Conservation (phyloP, 2,329 filamentous ascomycete species). For the Cytospora mali region DNA sequence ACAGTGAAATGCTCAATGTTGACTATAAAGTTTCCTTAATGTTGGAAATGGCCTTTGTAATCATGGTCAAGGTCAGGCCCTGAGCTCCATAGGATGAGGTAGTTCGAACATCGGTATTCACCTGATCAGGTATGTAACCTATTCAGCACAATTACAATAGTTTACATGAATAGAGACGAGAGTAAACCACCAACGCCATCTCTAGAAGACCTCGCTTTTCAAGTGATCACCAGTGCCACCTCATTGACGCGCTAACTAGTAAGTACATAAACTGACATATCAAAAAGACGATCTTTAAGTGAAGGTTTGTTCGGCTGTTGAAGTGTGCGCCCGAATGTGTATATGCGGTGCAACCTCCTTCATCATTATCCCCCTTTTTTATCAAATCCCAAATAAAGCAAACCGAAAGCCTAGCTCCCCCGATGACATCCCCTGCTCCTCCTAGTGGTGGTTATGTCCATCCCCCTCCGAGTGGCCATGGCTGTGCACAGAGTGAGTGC, state of each 20-base stretch:
- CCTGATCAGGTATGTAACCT: not conserved
- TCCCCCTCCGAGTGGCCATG: conserved; percentile 37
- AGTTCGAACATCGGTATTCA: not conserved
- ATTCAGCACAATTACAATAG: not conserved
- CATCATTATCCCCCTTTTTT: not conserved
- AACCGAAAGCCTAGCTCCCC: conserved; percentile 16
- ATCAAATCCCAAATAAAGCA: conserved; percentile 18
- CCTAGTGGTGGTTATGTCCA: conserved; percentile 37
- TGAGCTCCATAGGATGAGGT: too few relatives aligned
- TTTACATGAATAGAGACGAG: not conserved
- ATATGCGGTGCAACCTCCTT: not conserved
- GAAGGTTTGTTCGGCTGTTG: not conserved
- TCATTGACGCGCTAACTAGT: not conserved
- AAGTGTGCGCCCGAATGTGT: not conserved
- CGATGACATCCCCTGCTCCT: not conserved
- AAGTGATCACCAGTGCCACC: not conserved
- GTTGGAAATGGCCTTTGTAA: not conserved
- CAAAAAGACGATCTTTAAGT: not conserved
- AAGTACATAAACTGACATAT: not conserved
- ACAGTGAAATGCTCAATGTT: not conserved
- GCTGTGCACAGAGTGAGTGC: conserved; percentile 37
- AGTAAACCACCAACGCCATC: not conserved
- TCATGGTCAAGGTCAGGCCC: not conserved
- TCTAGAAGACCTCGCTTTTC: not conserved
- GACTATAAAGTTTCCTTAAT: not conserved